phyloP scores from a whole-genome alignment of 78 protist species.

The Speleostelium caveatum region DNA sequence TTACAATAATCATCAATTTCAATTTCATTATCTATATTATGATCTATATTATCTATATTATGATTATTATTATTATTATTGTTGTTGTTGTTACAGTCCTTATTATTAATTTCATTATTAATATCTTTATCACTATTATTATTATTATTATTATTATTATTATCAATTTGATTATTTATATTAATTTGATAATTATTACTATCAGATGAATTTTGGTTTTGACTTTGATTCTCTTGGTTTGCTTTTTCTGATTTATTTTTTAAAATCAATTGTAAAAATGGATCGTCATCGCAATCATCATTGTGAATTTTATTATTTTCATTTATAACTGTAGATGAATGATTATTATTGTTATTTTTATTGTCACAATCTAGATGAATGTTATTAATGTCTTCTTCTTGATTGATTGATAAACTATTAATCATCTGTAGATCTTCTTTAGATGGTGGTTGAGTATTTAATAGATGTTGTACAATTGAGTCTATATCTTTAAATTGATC shows the following conservation, averaged over 20 bases:
- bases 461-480: neutral
- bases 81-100: neutral
- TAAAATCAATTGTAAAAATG: no score
- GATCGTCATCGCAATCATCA: neutral
- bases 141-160: constrained; percentile 13
- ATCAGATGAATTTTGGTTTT: no score
- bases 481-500: neutral
- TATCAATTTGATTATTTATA: neutral
- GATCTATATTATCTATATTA: neutral
- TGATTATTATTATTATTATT: constrained; percentile 1
- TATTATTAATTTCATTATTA: neutral
- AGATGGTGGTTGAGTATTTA: neutral
- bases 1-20: neutral
- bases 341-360: neutral
- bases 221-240: no score
- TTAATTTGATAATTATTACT: neutral
- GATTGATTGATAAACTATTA: no score
- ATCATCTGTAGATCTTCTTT: no score
- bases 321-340: neutral
- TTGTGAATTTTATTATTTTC: neutral
- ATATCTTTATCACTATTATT: neutral
- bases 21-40: neutral
- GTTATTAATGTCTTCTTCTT: no score
- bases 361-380: no score
- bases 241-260: no score